Percentiles rank a stretch among this genome's conserved stretches.
Conservation (phyloP, 495 filamentous ascomycete species). For the Daldinia bambusicola region DNA sequence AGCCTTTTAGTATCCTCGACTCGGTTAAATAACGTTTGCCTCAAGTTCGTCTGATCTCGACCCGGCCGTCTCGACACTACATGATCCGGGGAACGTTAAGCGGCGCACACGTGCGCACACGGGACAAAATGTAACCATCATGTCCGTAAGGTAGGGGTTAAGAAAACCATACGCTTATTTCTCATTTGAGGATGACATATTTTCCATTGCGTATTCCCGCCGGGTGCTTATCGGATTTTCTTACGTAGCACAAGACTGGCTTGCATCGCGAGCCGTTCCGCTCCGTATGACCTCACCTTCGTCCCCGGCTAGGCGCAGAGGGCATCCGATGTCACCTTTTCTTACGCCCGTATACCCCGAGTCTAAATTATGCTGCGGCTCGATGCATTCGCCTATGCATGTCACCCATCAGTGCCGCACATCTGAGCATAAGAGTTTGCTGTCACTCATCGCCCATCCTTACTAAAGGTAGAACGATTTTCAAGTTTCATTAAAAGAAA, state of each 20-base stretch:
- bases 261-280: constrained; percentile 40
- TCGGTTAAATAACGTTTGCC: constrained; percentile 28
- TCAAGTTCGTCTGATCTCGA: constrained; percentile 24
- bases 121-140: constrained; percentile 41
- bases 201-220: constrained; percentile 13
- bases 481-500: constrained; percentile 12
- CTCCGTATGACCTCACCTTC: constrained; percentile 18
- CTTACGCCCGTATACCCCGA: constrained; percentile 35
- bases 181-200: constrained; percentile 13
- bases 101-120: constrained; percentile 41
- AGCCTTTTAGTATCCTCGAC: constrained; percentile 14
- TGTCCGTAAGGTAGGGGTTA: constrained; percentile 22
- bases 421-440: constrained; percentile 1
- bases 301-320: constrained; percentile 35
- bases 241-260: constrained; percentile 19
- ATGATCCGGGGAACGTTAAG: constrained; percentile 39
- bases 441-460: constrained; percentile 1
- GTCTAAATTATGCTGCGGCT: constrained; percentile 35
- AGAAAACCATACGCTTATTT: constrained; percentile 17
- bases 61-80: constrained; percentile 13
- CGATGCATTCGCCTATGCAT: constrained; percentile 41
- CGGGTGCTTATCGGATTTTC: constrained; percentile 7
- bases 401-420: constrained; percentile 17
- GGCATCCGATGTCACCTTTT: constrained; percentile 12
- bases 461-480: constrained; percentile 15